These are phyloP conservation scores for Microcyclosporella mali DNA, from an alignment of 2,329 filamentous ascomycete genomes.

Conservation along the genomic window DNA sequence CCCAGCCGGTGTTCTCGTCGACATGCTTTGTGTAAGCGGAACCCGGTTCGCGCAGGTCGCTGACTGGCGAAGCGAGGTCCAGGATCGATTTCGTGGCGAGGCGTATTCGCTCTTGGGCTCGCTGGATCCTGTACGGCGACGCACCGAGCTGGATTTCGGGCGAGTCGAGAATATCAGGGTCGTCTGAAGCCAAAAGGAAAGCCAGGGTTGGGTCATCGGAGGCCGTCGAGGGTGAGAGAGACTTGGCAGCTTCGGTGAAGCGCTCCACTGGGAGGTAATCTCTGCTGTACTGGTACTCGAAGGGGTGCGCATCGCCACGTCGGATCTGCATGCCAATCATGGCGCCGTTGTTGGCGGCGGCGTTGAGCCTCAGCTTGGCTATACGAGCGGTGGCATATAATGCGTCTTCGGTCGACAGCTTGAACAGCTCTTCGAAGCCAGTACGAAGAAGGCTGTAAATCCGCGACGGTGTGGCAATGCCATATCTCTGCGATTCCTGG, in stretches of 20 bases:
- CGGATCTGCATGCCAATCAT: conserved; percentile 72
- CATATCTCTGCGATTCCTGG: conserved; percentile 19
- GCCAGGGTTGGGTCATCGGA: conserved; percentile 62
- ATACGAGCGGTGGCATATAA: conserved; percentile 58
- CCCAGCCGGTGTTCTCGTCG: conserved; percentile 76
- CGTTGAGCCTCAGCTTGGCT: conserved; percentile 47
- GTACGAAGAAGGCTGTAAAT: conserved; percentile 62
- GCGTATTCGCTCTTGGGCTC: conserved; percentile 70
- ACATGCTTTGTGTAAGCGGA: conserved; percentile 59
- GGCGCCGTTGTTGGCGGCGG: conserved; percentile 44
- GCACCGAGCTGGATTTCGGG: conserved; percentile 52
- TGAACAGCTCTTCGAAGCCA: conserved; percentile 70
- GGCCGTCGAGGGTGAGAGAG: conserved; percentile 7
- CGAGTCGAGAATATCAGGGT: conserved; percentile 65
- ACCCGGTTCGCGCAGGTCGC: conserved; percentile 34
- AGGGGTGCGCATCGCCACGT: conserved; percentile 70
- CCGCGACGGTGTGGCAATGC: conserved; percentile 43
- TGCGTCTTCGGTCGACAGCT: conserved; percentile 59
- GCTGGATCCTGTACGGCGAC: conserved; percentile 31
- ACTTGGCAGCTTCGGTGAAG: conserved; percentile 41
- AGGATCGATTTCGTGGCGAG: conserved; percentile 60
- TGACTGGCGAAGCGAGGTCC: conserved; percentile 30
- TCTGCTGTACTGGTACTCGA: conserved; percentile 72
- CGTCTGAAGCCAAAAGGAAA: conserved; percentile 71
- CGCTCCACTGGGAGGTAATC: conserved; percentile 70